These are phyloP conservation scores for Haberlea rhodopensis DNA, from an alignment of 257 asterid species.

Conservation along the genomic window DNA sequence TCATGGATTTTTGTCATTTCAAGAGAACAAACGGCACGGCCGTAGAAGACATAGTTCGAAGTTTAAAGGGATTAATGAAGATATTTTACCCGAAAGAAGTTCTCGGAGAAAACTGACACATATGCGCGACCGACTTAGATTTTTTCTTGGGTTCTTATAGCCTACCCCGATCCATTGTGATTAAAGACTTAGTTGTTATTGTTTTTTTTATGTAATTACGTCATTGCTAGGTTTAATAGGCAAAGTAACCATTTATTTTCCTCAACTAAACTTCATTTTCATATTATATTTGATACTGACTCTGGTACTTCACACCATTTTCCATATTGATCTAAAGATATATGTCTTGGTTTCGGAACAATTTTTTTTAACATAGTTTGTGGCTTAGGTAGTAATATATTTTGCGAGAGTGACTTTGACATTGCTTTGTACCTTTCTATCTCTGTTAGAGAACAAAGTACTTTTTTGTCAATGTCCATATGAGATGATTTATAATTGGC, in stretches of 20 bases:
- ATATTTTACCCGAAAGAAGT: too few relatives aligned
- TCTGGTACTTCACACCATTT: background rate
- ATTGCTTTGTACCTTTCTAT: background rate
- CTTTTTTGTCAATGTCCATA: background rate
- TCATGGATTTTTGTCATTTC: too few relatives aligned
- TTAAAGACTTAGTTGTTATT: too few relatives aligned
- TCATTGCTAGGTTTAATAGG: background rate
- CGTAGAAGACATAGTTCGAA: too few relatives aligned
- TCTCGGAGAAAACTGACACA: too few relatives aligned
- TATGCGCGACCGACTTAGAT: too few relatives aligned
- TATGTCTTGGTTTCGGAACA: background rate
- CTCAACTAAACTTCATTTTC: background rate
- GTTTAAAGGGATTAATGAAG: too few relatives aligned
- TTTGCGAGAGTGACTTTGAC: background rate
- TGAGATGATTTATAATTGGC: constrained; percentile 22
- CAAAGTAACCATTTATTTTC: background rate
- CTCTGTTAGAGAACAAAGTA: constrained; percentile 5
- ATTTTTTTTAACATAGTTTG: background rate
- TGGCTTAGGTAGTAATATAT: background rate
- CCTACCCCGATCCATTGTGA: too few relatives aligned
- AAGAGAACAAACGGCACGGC: too few relatives aligned
- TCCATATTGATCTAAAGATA: background rate
- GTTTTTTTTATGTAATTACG: background rate
- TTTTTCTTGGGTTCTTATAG: too few relatives aligned
- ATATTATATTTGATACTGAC: background rate